These are phyloP conservation scores for Aspergillus pseudoviridinutans DNA, from an alignment of 2,329 filamentous ascomycete genomes.

Conservation along the genomic window DNA sequence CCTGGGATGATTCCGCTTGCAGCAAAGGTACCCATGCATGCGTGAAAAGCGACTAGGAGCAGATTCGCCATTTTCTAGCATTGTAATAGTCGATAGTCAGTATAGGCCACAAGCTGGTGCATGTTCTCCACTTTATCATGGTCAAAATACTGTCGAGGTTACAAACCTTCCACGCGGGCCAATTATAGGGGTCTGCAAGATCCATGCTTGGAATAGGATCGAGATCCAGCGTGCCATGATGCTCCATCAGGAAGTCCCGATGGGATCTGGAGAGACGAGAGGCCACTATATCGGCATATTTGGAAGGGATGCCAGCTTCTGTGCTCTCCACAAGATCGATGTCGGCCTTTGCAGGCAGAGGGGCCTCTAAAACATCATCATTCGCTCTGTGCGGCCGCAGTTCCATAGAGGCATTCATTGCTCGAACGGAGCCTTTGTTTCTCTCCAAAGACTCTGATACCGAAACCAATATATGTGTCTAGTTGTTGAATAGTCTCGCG, in stretches of 20 bases:
- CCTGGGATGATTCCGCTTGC: constrained; percentile 55
- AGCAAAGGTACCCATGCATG: constrained; percentile 56
- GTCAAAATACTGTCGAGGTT: not conserved
- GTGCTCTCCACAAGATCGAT: constrained; percentile 29
- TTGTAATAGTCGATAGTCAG: constrained; percentile 1
- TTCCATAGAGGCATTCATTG: constrained; percentile 24
- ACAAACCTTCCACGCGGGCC: constrained; percentile 50
- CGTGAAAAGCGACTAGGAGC: constrained; percentile 54
- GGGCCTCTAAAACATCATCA: constrained; percentile 9
- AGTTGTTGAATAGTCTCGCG: not conserved
- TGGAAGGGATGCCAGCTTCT: constrained; percentile 20
- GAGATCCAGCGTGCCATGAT: constrained; percentile 54
- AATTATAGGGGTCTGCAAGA: constrained; percentile 55
- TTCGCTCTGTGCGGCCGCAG: constrained; percentile 19
- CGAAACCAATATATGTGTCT: not conserved
- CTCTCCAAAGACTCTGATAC: not conserved
- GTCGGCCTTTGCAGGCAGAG: constrained; percentile 18
- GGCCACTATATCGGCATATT: constrained; percentile 24
- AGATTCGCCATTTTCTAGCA: constrained; percentile 53
- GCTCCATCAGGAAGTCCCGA: constrained; percentile 49
- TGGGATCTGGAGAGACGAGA: constrained; percentile 27
- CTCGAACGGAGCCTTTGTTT: not conserved
- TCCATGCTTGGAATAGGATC: constrained; percentile 51
- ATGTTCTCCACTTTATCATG: not conserved
- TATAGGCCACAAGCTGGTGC: not conserved